These are phyloP conservation scores for Penicillium cataractarum DNA, from an alignment of 495 filamentous ascomycete genomes.

Conservation along the genomic window DNA sequence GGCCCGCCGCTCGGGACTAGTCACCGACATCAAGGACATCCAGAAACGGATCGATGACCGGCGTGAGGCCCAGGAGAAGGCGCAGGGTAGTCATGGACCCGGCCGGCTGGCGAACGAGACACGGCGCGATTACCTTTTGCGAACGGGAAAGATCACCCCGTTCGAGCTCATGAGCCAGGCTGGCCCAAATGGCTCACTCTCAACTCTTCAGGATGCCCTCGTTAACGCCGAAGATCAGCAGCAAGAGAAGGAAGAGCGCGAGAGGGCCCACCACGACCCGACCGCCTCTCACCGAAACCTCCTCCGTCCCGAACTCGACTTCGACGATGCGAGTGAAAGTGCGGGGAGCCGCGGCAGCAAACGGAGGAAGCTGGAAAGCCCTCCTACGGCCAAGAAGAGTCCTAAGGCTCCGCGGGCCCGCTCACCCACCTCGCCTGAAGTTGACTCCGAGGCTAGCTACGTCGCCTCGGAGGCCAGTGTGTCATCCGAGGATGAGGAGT, in stretches of 20 bases:
- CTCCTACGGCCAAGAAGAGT: constrained; percentile 5
- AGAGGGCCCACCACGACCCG: constrained; percentile 42
- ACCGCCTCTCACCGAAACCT: constrained; percentile 79
- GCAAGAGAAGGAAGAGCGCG: constrained; percentile 59
- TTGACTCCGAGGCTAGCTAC: constrained; percentile 47
- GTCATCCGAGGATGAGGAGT: constrained; percentile 42
- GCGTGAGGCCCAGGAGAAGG: constrained; percentile 54
- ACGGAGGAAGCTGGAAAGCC: constrained; percentile 38
- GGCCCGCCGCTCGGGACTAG: constrained; percentile 59
- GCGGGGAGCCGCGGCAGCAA: constrained; percentile 40
- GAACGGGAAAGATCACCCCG: constrained; percentile 96
- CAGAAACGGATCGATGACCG: constrained; percentile 76
- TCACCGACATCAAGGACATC: constrained; percentile 76
- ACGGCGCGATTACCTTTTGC: constrained; percentile 84
- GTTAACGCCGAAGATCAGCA: constrained; percentile 74
- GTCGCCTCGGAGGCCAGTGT: constrained; percentile 36
- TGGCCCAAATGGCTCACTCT: constrained; percentile 55
- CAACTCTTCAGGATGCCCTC: constrained; percentile 70
- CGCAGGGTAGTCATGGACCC: constrained; percentile 46
- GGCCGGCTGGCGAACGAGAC: constrained; percentile 75
- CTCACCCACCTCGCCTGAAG: constrained; percentile 40
- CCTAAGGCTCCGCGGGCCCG: constrained; percentile 18
- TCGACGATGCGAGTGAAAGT: constrained; percentile 44
- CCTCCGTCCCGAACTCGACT: constrained; percentile 76
- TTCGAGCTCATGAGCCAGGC: constrained; percentile 73